These are phyloP conservation scores for Aureobasidium sp. DNA, from an alignment of 2,329 filamentous ascomycete species.

Conservation along the genomic window DNA sequence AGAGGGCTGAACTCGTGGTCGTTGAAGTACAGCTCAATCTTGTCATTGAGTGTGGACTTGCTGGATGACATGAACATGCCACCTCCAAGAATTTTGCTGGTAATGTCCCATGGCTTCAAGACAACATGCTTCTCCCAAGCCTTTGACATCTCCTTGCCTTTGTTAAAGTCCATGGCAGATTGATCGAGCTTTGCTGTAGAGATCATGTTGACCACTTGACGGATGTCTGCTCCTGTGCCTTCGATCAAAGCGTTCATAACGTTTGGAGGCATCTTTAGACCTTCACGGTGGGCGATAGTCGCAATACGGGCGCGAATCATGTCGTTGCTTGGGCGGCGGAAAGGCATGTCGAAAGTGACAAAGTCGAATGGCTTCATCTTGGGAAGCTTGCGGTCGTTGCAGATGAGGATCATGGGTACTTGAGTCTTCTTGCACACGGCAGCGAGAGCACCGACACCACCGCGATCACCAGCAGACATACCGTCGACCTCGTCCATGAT, in stretches of 20 bases:
- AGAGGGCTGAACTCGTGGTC: slow-evolving; percentile 96
- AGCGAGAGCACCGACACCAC: slow-evolving; percentile 87
- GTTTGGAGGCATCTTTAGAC: slow-evolving; percentile 70
- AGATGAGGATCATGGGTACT: slow-evolving; percentile 92
- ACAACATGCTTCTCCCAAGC: slow-evolving; percentile 97
- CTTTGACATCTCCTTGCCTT: slow-evolving; percentile 90
- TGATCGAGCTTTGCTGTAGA: slow-evolving; percentile 87
- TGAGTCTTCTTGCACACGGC: slow-evolving; percentile 93
- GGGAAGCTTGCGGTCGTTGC: slow-evolving; percentile 83
- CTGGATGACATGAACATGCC: slow-evolving; percentile 78
- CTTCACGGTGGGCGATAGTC: slow-evolving; percentile 90
- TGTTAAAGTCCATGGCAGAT: slow-evolving; percentile 67
- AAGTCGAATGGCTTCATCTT: slow-evolving; percentile 99
- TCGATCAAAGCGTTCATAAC: slow-evolving; percentile 93
- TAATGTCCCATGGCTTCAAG: slow-evolving; percentile 97
- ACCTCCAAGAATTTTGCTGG: slow-evolving; percentile 79
- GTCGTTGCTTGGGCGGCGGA: slow-evolving; percentile 81
- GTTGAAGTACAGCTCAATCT: slow-evolving; percentile 98
- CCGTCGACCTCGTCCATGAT: slow-evolving; percentile 99
- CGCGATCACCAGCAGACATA: slow-evolving; percentile 94
- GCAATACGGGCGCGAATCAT: slow-evolving; percentile 87
- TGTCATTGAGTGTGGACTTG: slow-evolving; percentile 86
- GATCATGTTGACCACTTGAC: slow-evolving; percentile 98
- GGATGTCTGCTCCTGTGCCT: slow-evolving; percentile 89
- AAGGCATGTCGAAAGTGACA: slow-evolving; percentile 74